Evolutionary conservation across 2,329 filamentous ascomycete genomes (phyloP).

Genomic region (Arthroderma sp.): DNA sequence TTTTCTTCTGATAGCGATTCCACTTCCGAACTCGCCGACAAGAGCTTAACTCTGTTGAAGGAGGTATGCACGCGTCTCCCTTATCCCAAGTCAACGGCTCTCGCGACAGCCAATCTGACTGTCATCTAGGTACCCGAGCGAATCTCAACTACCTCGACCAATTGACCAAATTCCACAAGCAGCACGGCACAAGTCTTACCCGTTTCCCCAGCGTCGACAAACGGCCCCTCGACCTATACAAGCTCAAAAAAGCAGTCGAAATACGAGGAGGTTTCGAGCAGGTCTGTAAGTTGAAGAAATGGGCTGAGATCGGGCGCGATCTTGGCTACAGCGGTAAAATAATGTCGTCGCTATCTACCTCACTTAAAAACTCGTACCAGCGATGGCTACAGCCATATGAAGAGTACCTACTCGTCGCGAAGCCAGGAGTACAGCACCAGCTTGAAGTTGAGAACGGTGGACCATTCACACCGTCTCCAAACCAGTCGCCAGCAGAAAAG

Average conservation of each 20-base stretch:
- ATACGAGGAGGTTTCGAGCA: constrained; percentile 87
- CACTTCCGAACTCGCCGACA: constrained; percentile 95
- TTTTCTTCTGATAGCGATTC: constrained; percentile 60
- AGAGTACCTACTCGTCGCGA: constrained; percentile 79
- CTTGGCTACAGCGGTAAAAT: constrained; percentile 98
- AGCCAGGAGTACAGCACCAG: constrained; percentile 93
- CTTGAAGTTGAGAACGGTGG: constrained; percentile 87
- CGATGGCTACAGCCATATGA: constrained; percentile 96
- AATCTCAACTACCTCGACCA: constrained; percentile 95
- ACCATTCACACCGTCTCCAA: constrained; percentile 67
- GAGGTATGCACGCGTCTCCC: constrained; percentile 48
- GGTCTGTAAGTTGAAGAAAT: constrained; percentile 96
- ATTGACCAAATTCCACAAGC: constrained; percentile 89
- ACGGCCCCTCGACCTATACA: constrained; percentile 87
- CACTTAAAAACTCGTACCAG: constrained; percentile 94
- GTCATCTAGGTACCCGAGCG: constrained; percentile 64
- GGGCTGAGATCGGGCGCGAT: constrained; percentile 95
- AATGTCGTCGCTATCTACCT: constrained; percentile 96
- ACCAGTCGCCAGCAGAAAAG: constrained; percentile 59
- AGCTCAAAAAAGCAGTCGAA: constrained; percentile 93
- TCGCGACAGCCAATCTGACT: constrained; percentile 34
- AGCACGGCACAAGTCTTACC: constrained; percentile 86
- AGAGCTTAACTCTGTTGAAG: constrained; percentile 95
- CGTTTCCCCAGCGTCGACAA: constrained; percentile 96
- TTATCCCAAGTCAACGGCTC: not conserved